phyloP scores from a whole-genome alignment of 257 asterid species.

The Datura wrightii region DNA sequence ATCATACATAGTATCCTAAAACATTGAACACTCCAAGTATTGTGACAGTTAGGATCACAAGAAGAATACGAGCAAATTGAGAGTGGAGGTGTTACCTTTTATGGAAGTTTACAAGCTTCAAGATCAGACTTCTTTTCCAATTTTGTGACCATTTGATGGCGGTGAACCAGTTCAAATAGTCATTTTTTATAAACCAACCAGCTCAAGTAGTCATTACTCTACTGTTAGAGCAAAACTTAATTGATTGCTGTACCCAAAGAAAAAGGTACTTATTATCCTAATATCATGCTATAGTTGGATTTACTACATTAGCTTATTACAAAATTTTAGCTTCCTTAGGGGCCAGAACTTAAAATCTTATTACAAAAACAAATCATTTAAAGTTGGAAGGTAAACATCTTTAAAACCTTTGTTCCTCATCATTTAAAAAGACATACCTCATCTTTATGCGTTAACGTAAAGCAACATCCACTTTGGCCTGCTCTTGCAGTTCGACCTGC shows the following conservation, averaged over 20 bases:
- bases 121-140: conserved; percentile 15
- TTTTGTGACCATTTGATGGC: conserved; percentile 16
- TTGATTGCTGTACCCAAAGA: not conserved
- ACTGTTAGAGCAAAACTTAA: not conserved
- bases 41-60: not conserved
- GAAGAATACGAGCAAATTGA: not conserved
- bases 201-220: not conserved
- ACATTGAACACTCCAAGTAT: not conserved
- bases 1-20: not conserved
- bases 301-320: not conserved
- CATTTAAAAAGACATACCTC: conserved; percentile 54
- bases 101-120: not conserved
- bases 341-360: not conserved
- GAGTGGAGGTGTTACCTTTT: not conserved
- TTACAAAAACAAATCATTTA: not conserved
- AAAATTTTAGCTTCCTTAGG: not conserved
- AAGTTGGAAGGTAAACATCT: not conserved
- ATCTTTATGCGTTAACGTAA: conserved; percentile 72
- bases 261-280: not conserved
- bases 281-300: not conserved
- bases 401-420: not conserved
- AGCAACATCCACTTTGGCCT: conserved; percentile 76
- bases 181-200: not conserved
- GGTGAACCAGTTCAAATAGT: conserved; percentile 1
- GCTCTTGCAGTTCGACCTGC: conserved; percentile 97